phyloP scores from a whole-genome alignment of 2,329 filamentous ascomycete genomes.

The Lojkania enalia region DNA sequence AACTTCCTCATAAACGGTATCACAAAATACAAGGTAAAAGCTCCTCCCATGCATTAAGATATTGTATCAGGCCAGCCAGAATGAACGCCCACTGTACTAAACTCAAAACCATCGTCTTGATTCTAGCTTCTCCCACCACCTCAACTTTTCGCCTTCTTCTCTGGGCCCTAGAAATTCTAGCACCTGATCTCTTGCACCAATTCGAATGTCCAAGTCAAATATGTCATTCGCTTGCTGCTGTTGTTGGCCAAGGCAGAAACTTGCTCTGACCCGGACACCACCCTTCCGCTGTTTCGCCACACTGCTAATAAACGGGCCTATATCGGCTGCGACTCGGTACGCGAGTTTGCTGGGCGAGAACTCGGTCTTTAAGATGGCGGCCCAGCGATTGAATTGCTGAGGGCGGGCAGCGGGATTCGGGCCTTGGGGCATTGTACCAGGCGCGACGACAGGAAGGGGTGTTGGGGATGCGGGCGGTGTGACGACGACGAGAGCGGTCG shows the following conservation, averaged over 20 bases:
- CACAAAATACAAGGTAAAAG: too few relatives aligned
- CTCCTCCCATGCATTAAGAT: too few relatives aligned
- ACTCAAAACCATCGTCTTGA: constrained; percentile 50
- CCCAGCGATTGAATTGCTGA: constrained; percentile 46
- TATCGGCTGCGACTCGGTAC: constrained; percentile 44
- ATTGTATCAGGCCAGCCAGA: too few relatives aligned
- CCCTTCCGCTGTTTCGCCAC: constrained; percentile 45
- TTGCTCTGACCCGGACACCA: constrained; percentile 50
- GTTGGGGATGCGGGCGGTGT: constrained; percentile 33
- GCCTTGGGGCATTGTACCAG: constrained; percentile 30
- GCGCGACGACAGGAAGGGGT: constrained; percentile 27
- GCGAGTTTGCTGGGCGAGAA: constrained; percentile 48
- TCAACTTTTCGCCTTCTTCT: constrained; percentile 48
- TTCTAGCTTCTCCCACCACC: constrained; percentile 49
- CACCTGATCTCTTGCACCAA: constrained; percentile 45
- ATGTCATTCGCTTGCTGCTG: constrained; percentile 42
- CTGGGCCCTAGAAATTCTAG: constrained; percentile 48
- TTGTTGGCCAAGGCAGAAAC: constrained; percentile 48
- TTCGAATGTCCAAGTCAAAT: constrained; percentile 51
- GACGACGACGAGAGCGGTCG: constrained; percentile 44
- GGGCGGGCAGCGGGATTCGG: constrained; percentile 18
- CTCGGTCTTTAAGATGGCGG: constrained; percentile 44
- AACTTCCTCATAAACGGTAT: too few relatives aligned
- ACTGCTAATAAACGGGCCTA: constrained; percentile 47
- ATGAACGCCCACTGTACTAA: too few relatives aligned